Percentiles rank a stretch among this genome's conserved stretches.
phyloP scores from a whole-genome alignment of 2,329 filamentous ascomycete species.

The Xylaria polymorpha region DNA sequence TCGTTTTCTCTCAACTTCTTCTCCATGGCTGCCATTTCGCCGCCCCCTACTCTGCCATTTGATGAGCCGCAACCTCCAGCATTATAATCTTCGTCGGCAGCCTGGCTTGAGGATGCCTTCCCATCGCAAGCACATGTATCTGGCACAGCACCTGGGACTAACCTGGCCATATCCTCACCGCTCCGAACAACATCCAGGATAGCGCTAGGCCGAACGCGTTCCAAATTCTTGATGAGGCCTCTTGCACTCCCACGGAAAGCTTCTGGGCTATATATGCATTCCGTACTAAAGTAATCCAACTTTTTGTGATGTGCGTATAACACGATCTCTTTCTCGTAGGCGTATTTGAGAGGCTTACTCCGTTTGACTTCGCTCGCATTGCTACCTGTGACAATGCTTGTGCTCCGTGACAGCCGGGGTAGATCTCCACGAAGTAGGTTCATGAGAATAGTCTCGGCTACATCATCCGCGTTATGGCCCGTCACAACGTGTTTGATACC shows the following conservation, averaged over 20 bases:
- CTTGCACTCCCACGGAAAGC: slow-evolving; percentile 94
- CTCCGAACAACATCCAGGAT: slow-evolving; percentile 95
- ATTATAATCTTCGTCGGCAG: slow-evolving; percentile 61
- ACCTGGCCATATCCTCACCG: slow-evolving; percentile 92
- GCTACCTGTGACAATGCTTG: slow-evolving; percentile 86
- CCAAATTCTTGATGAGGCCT: slow-evolving; percentile 92
- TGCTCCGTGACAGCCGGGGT: slow-evolving; percentile 86
- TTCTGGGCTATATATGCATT: slow-evolving; percentile 98
- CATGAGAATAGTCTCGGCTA: slow-evolving; percentile 98
- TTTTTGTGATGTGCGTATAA: slow-evolving; percentile 97
- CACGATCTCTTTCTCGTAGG: slow-evolving; percentile 99
- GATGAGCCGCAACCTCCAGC: slow-evolving; percentile 80
- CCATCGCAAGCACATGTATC: slow-evolving; percentile 61
- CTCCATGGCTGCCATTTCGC: slow-evolving; percentile 87
- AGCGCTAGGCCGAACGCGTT: slow-evolving; percentile 90
- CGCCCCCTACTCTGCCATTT: slow-evolving; percentile 73
- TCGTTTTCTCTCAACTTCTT: slow-evolving; percentile 75
- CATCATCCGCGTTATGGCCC: slow-evolving; percentile 96
- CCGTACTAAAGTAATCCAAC: slow-evolving; percentile 97
- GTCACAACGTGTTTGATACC: slow-evolving; percentile 94
- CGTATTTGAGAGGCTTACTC: slow-evolving; percentile 97
- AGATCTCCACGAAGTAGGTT: slow-evolving; percentile 92
- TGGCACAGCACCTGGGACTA: slow-evolving; percentile 74
- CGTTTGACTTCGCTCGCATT: slow-evolving; percentile 88
- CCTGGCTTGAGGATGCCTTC: slow-evolving; percentile 51